Conservation (phyloP, 2,329 filamentous ascomycete species). For the Dactylonectria macrodidyma region DNA sequence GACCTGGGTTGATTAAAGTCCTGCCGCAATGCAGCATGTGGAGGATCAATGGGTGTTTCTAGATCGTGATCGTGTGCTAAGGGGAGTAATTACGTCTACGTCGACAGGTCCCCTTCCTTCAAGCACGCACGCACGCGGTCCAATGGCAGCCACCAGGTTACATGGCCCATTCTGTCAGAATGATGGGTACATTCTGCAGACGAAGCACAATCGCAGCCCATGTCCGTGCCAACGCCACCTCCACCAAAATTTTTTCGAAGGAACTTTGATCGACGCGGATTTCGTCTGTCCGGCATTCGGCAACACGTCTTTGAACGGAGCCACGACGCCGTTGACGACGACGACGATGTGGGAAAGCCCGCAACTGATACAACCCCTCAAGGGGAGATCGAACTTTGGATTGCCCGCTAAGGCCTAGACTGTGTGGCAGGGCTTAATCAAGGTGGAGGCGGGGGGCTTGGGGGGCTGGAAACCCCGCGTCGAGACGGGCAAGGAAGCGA, state of each 20-base stretch:
- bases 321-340: neutral
- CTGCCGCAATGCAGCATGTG: conserved; percentile 7
- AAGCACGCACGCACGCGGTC: conserved; percentile 24
- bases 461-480: conserved; percentile 19
- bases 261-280: neutral
- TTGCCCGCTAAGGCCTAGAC: conserved; percentile 1
- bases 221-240: conserved; percentile 13
- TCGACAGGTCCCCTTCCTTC: conserved; percentile 3
- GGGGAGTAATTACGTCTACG: neutral
- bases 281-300: neutral
- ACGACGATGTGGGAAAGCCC: neutral
- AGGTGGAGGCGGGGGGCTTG: neutral
- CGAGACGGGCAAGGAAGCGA: conserved; percentile 1
- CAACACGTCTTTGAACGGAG: neutral
- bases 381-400: neutral
- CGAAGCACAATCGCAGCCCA: neutral
- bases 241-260: neutral
- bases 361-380: neutral
- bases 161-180: conserved; percentile 15
- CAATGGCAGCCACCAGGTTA: conserved; percentile 33
- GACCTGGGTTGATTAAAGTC: neutral
- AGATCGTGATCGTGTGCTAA: conserved; percentile 29
- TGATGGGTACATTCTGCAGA: conserved; percentile 15
- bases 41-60: neutral
- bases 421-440: conserved; percentile 11